Conservation (phyloP, 1,284 basidiomycete genomes). For the Cutaneotrichosporon dermatis region DNA sequence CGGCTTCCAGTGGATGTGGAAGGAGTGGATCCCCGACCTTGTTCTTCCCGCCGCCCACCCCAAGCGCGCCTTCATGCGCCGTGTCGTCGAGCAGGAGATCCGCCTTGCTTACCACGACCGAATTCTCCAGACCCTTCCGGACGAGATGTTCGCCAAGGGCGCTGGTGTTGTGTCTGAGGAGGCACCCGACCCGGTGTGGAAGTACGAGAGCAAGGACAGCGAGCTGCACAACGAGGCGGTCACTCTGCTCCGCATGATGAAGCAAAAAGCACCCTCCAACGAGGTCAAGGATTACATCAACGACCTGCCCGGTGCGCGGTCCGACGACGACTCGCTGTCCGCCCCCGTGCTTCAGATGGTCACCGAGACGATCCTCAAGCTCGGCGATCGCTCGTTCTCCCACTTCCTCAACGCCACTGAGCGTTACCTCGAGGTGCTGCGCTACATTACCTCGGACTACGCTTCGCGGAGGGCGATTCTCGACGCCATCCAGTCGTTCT, state of each 20-base stretch:
- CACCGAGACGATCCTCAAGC: conserved; percentile 82
- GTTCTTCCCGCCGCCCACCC: conserved; percentile 69
- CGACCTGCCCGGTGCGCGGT: conserved; percentile 51
- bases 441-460: conserved; percentile 60
- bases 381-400: conserved; percentile 93
- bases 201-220: conserved; percentile 73
- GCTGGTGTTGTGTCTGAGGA: conserved; percentile 64
- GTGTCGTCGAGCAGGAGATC: conserved; percentile 83
- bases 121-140: conserved; percentile 81
- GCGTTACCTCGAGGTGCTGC: conserved; percentile 84
- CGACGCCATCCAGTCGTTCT: conserved; percentile 66
- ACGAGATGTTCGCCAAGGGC: conserved; percentile 57
- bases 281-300: conserved; percentile 75
- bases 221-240: conserved; percentile 74
- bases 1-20: conserved; percentile 99
- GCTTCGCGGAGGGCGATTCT: conserved; percentile 60
- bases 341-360: conserved; percentile 68
- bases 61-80: conserved; percentile 78
- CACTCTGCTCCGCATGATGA: conserved; percentile 73
- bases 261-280: conserved; percentile 62
- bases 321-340: conserved; percentile 54
- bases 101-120: conserved; percentile 91
- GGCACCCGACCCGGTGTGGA: conserved; percentile 75
- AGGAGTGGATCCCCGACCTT: conserved; percentile 94
- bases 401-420: conserved; percentile 98